Evolutionary conservation across 179 eudicot species (phyloP).

Genomic region (Carnegiea gigantea): DNA sequence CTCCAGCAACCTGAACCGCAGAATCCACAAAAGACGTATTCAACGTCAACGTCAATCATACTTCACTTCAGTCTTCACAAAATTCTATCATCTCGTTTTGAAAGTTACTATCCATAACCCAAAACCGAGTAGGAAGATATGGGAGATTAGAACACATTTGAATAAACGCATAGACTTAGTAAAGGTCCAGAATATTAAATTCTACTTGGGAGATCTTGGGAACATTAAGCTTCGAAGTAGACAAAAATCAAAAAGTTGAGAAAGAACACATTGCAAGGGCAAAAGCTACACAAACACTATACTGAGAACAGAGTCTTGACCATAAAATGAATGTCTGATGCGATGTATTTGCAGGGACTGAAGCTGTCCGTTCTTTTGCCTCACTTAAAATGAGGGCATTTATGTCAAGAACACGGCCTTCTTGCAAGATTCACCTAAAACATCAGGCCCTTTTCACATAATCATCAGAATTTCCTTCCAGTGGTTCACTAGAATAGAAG

Average conservation of each 20-base stretch:
- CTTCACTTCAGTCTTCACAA: too few species aligned
- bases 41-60: too few species aligned
- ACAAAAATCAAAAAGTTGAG: constrained; percentile 5
- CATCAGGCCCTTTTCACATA: constrained; percentile 49
- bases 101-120: too few species aligned
- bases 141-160: too few species aligned
- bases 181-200: neutral
- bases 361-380: constrained; percentile 11
- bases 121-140: too few species aligned
- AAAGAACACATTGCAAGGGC: constrained; percentile 9
- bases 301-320: constrained; percentile 15
- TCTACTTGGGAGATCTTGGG: neutral
- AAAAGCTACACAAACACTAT: constrained; percentile 13
- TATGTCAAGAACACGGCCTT: constrained; percentile 18
- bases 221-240: neutral
- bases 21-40: too few species aligned
- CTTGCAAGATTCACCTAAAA: constrained; percentile 4
- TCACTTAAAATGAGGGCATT: neutral
- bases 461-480: constrained; percentile 44
- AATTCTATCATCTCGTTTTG: too few species aligned
- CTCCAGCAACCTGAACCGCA: too few species aligned
- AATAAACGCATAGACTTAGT: too few species aligned
- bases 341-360: constrained; percentile 21
- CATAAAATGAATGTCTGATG: constrained; percentile 23
- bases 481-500: constrained; percentile 25